These are phyloP conservation scores for Hyphodiscus hymeniophilus DNA, from an alignment of 495 filamentous ascomycete species.

Conservation along the genomic window DNA sequence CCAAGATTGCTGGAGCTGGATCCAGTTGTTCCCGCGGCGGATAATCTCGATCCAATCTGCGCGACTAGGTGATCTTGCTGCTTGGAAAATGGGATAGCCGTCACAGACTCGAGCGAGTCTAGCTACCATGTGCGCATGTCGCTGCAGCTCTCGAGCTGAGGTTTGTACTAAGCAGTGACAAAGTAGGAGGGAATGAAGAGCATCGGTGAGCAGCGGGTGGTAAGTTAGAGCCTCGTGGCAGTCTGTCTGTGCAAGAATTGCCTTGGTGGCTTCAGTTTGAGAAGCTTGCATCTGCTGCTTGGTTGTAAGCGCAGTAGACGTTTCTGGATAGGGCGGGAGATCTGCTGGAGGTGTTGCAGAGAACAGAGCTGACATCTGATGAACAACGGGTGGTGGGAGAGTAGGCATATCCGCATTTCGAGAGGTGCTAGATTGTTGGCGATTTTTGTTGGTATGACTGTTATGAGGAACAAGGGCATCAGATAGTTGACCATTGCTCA, in stretches of 20 bases:
- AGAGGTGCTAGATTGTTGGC: constrained; percentile 5
- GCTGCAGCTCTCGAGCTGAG: constrained; percentile 59
- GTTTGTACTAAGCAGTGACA: constrained; percentile 69
- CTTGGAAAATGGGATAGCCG: constrained; percentile 72
- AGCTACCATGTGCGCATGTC: constrained; percentile 71
- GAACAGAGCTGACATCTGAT: constrained; percentile 48
- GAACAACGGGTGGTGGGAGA: constrained; percentile 28
- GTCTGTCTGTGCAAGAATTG: constrained; percentile 24
- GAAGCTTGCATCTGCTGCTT: constrained; percentile 19
- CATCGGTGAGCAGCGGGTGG: constrained; percentile 68
- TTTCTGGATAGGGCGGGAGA: constrained; percentile 49
- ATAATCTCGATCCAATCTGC: constrained; percentile 75
- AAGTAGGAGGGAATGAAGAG: constrained; percentile 63
- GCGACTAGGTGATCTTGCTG: constrained; percentile 60
- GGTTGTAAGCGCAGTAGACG: constrained; percentile 18
- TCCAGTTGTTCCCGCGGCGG: constrained; percentile 54
- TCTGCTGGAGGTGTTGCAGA: constrained; percentile 43
- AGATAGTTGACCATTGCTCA: constrained; percentile 27
- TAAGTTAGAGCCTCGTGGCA: constrained; percentile 62
- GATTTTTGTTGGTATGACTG: constrained; percentile 7
- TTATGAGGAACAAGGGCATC: constrained; percentile 24
- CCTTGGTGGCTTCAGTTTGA: constrained; percentile 22
- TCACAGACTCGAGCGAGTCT: constrained; percentile 64
- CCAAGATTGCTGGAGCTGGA: constrained; percentile 54
- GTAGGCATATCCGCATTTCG: constrained; percentile 12